Evolutionary conservation across 192 early-diverging fungal species (phyloP).

Genomic region (Rhizophagus clarus): DNA sequence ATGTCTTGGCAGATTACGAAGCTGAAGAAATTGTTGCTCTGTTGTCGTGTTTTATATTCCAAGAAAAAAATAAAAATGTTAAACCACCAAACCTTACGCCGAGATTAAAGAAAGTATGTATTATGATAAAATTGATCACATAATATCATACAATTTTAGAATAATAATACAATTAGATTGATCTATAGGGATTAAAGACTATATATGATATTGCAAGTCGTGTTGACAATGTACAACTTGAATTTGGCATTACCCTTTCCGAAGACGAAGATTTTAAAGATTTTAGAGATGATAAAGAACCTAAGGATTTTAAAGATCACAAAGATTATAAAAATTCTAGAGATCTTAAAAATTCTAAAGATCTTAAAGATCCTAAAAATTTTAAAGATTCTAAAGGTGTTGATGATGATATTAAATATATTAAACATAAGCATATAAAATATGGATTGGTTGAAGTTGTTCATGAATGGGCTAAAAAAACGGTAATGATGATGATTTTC

Average conservation of each 20-base stretch:
- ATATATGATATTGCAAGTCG: constrained; percentile 69
- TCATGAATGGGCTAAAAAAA: constrained; percentile 96
- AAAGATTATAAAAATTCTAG: constrained; percentile 15
- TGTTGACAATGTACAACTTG: constrained; percentile 74
- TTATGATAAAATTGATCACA: not conserved
- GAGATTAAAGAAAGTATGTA: constrained; percentile 46
- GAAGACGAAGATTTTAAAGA: too few species aligned
- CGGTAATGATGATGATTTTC: constrained; percentile 43
- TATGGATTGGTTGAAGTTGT: constrained; percentile 96
- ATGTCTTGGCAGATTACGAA: constrained; percentile 85
- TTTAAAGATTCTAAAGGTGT: constrained; percentile 11
- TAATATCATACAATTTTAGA: not conserved
- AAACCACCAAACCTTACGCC: constrained; percentile 71
- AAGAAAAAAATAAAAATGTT: constrained; percentile 83
- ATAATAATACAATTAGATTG: not conserved
- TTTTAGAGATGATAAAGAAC: constrained; percentile 25
- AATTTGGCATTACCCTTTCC: constrained; percentile 58
- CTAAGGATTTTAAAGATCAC: not conserved
- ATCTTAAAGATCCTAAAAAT: not conserved
- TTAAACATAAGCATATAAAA: constrained; percentile 48
- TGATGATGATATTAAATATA: not conserved
- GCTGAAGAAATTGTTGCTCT: constrained; percentile 94
- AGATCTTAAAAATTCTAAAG: not conserved
- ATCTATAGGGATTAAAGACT: constrained; percentile 57
- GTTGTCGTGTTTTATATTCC: constrained; percentile 92